These are phyloP conservation scores for Bathelium albidoporum DNA, from an alignment of 495 filamentous ascomycete species.

Conservation along the genomic window DNA sequence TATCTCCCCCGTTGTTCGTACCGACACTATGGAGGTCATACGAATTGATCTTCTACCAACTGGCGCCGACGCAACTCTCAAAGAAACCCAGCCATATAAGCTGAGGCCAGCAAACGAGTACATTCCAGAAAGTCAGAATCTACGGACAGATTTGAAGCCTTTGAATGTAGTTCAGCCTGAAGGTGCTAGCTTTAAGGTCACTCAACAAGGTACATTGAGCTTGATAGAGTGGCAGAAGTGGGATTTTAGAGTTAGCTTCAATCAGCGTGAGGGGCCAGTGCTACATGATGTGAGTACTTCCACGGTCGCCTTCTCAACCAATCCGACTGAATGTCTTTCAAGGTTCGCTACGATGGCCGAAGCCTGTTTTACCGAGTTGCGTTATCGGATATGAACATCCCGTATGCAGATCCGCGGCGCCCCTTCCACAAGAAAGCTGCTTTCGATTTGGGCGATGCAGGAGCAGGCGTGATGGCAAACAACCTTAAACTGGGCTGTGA, in stretches of 20 bases:
- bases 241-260: conserved; percentile 65
- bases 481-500: conserved; percentile 48
- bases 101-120: conserved; percentile 59
- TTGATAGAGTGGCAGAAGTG: conserved; percentile 61
- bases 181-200: conserved; percentile 57
- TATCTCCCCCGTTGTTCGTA: conserved; percentile 68
- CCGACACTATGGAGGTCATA: conserved; percentile 51
- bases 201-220: conserved; percentile 33
- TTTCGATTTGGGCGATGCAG: conserved; percentile 70
- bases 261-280: conserved; percentile 58
- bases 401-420: conserved; percentile 61
- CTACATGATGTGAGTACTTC: conserved; percentile 44
- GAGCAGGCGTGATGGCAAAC: conserved; percentile 64
- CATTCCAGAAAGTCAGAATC: conserved; percentile 55
- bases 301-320: neutral
- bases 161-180: conserved; percentile 68
- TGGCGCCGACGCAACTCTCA: conserved; percentile 50
- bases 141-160: conserved; percentile 59
- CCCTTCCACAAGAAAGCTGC: conserved; percentile 71
- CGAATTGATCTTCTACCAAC: conserved; percentile 50
- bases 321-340: neutral
- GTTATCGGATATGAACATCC: conserved; percentile 68
- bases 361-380: conserved; percentile 58
- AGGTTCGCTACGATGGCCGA: conserved; percentile 54
- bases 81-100: conserved; percentile 44